Evolutionary conservation across 1,139 yeast species (phyloP).

Genomic region (Komagataea norvegica): DNA sequence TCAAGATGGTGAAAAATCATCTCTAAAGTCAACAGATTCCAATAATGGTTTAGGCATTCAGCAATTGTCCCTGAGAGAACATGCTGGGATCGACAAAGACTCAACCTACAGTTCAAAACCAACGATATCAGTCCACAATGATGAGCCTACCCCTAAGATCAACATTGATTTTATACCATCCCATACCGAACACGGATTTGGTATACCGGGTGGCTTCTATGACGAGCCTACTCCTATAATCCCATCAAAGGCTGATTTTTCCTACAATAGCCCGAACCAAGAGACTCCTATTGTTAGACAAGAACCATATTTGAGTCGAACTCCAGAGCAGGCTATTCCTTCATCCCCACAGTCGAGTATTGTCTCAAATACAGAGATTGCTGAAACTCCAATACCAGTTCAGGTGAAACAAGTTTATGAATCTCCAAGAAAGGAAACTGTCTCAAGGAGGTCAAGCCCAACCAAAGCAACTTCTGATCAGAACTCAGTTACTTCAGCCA

Average conservation of each 20-base stretch:
- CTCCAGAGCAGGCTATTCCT: conserved; percentile 1
- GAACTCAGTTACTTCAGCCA: conserved; percentile 12
- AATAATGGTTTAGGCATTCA: conserved; percentile 14
- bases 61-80: conserved; percentile 1
- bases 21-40: too few species aligned
- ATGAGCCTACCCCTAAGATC: conserved; percentile 23
- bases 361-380: conserved; percentile 1
- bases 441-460: neutral
- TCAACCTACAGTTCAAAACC: conserved; percentile 6
- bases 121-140: conserved; percentile 12
- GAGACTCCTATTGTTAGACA: conserved; percentile 3
- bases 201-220: neutral
- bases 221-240: conserved; percentile 20
- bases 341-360: conserved; percentile 7
- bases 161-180: conserved; percentile 9
- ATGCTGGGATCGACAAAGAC: conserved; percentile 3
- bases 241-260: neutral
- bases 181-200: conserved; percentile 1
- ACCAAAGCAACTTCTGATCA: neutral
- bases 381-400: conserved; percentile 8
- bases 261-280: neutral
- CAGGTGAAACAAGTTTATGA: conserved; percentile 3
- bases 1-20: neutral
- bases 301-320: neutral
- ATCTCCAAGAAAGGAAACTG: conserved; percentile 5